These are phyloP conservation scores for Poterioochromonas sp. DNA, from an alignment of 352 stramenopile genomes.

Conservation along the genomic window DNA sequence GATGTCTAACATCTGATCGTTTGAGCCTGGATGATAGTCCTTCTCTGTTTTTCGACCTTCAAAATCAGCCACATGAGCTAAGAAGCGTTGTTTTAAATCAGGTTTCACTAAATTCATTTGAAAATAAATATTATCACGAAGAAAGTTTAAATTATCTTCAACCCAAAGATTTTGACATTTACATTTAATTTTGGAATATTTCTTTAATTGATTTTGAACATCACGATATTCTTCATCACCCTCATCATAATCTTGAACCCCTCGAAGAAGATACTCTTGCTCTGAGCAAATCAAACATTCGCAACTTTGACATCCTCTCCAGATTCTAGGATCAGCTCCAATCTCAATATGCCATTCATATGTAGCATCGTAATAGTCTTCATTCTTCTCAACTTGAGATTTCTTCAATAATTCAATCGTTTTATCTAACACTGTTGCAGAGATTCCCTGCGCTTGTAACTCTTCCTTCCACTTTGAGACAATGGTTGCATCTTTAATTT, in stretches of 20 bases:
- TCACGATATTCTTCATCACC: neutral
- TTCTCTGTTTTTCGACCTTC: conserved; percentile 5
- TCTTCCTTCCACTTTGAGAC: neutral
- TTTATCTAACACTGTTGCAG: neutral
- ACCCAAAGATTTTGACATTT: neutral
- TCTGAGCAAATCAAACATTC: conserved; percentile 1
- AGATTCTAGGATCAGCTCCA: neutral
- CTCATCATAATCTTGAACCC: neutral
- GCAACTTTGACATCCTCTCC: neutral
- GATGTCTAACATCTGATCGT: conserved; percentile 10
- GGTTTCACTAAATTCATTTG: neutral
- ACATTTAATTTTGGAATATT: neutral
- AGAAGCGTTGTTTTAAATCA: conserved; percentile 3
- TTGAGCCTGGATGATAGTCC: conserved; percentile 20
- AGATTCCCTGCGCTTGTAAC: neutral
- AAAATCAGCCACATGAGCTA: neutral
- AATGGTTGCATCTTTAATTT: neutral
- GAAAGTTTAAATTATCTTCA: conserved; percentile 2
- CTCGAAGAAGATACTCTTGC: neutral
- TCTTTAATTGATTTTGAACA: neutral
- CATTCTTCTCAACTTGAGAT: too few species aligned
- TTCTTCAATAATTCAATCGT: neutral
- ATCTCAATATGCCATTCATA: neutral
- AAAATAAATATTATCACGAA: neutral
- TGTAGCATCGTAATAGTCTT: too few species aligned